Percentiles rank a stretch among this genome's conserved stretches.
Evolutionary conservation across 1,139 yeast species (phyloP).

Genomic region (Geotrichum reessii): DNA sequence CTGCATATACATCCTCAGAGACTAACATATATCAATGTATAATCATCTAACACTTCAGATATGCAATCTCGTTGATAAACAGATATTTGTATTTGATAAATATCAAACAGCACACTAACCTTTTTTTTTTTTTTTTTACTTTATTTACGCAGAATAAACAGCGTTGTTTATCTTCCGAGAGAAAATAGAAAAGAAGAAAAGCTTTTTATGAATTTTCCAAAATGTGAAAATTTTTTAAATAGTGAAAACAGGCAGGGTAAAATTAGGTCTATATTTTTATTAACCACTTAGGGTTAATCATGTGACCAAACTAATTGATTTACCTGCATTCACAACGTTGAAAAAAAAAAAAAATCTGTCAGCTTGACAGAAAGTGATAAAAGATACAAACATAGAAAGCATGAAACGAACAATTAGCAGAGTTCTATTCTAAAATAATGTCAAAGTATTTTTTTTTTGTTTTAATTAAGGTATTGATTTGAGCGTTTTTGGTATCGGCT

Average conservation of each 20-base stretch:
- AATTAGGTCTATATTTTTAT: background rate
- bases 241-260: background rate
- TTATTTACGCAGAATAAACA: background rate
- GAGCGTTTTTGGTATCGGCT: no score
- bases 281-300: background rate
- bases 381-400: no score
- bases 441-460: no score
- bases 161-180: background rate
- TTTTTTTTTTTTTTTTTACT: no score
- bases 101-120: background rate
- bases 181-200: background rate
- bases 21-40: constrained; percentile 23
- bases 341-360: no score
- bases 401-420: no score
- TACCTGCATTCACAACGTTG: no score
- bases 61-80: constrained; percentile 2
- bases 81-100: background rate
- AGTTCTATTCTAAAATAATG: no score
- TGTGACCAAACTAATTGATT: background rate
- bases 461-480: no score
- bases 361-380: no score
- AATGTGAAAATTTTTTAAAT: background rate
- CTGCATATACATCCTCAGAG: constrained; percentile 64
- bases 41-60: constrained; percentile 19
- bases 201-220: background rate